Evolutionary conservation across 805 yeast species (phyloP).

Genomic region (Jamesozyma rosinii): DNA sequence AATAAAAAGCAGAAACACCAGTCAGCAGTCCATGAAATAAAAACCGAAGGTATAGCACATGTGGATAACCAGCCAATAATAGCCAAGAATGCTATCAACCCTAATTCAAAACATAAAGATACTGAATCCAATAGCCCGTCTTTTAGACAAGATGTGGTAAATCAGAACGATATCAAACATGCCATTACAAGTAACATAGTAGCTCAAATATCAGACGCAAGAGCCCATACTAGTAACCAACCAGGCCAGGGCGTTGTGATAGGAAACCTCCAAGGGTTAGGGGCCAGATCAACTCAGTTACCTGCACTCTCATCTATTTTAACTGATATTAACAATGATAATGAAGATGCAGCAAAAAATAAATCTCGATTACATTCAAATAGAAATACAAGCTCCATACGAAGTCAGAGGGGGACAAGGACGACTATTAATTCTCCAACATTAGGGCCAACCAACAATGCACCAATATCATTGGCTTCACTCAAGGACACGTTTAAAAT

Average conservation of each 20-base stretch:
- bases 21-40: neutral
- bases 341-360: neutral
- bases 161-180: neutral
- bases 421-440: neutral
- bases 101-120: neutral
- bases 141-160: neutral
- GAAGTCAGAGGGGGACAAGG: neutral
- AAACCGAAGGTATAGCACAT: neutral
- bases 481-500: slow-evolving; percentile 5
- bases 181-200: no score
- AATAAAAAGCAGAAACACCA: neutral
- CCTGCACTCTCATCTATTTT: slow-evolving; percentile 5
- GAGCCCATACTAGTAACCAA: neutral
- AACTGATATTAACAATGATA: slow-evolving; percentile 1
- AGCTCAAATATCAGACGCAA: neutral
- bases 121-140: neutral
- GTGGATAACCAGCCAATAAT: neutral
- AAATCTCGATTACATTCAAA: neutral
- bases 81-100: neutral
- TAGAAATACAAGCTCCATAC: neutral
- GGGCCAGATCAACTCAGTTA: neutral
- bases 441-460: neutral
- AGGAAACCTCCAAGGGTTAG: neutral
- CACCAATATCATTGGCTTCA: slow-evolving; percentile 2
- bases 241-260: neutral